Evolutionary conservation across 2,329 filamentous ascomycete genomes (phyloP).

Genomic region (Alternaria sp.): DNA sequence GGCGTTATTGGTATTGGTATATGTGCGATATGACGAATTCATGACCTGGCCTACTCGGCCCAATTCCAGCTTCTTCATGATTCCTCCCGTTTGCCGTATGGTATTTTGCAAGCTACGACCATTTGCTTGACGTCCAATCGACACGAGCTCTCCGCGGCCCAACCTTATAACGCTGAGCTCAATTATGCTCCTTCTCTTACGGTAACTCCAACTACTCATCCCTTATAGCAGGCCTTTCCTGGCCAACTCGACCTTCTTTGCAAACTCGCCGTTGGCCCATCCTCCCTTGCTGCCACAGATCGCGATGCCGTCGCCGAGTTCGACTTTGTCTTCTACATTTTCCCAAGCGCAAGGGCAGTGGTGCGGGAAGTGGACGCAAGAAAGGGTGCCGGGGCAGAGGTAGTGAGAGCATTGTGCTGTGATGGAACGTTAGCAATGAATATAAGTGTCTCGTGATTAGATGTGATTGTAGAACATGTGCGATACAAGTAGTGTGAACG

Average conservation of each 20-base stretch:
- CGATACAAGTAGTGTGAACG: background rate
- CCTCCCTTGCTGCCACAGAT: slow-evolving; percentile 80
- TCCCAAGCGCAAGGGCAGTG: slow-evolving; percentile 92
- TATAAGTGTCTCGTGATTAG: background rate
- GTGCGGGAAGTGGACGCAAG: slow-evolving; percentile 95
- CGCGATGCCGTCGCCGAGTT: slow-evolving; percentile 76
- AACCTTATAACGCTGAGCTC: background rate
- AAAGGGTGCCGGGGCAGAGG: slow-evolving; percentile 91
- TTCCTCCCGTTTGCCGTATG: background rate
- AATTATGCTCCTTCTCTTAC: background rate
- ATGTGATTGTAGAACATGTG: background rate
- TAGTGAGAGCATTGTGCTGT: slow-evolving; percentile 90
- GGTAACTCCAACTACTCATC: no score
- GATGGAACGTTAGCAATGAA: slow-evolving; percentile 10
- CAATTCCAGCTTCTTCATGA: background rate
- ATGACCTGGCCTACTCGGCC: background rate
- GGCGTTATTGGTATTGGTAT: slow-evolving; percentile 1
- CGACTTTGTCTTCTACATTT: slow-evolving; percentile 69
- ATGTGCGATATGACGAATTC: background rate
- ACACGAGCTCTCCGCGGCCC: background rate
- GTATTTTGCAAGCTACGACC: background rate
- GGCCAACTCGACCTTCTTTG: slow-evolving; percentile 80
- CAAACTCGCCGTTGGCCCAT: slow-evolving; percentile 74
- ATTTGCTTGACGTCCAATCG: background rate
- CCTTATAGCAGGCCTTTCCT: slow-evolving; percentile 76